These are phyloP conservation scores for Monilinia vaccinii-corymbosi DNA, from an alignment of 2,329 filamentous ascomycete species.

Conservation along the genomic window DNA sequence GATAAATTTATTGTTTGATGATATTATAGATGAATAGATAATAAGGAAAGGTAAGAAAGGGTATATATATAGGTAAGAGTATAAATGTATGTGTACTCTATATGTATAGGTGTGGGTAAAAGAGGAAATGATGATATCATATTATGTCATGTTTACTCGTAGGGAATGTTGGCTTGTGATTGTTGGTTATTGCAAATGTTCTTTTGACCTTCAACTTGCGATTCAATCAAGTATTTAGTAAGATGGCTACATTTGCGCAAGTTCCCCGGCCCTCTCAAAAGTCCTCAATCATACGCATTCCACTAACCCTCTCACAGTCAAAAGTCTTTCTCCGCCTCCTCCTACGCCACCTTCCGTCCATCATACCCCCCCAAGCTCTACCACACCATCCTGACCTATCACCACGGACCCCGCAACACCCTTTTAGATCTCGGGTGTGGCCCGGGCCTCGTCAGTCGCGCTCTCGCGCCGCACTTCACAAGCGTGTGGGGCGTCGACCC, in stretches of 20 bases:
- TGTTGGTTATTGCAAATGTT: no score
- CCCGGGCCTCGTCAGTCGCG: constrained; percentile 48
- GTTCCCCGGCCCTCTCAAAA: constrained; percentile 18
- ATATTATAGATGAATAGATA: no score
- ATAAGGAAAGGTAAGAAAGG: no score
- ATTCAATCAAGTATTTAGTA: no score
- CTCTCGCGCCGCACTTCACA: constrained; percentile 43
- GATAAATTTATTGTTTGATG: no score
- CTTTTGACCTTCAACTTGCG: no score
- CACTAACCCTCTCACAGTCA: constrained; percentile 34
- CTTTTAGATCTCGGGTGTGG: constrained; percentile 55
- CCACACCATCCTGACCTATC: constrained; percentile 44
- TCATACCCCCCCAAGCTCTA: constrained; percentile 49
- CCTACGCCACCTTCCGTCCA: constrained; percentile 52
- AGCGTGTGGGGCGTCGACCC: constrained; percentile 47
- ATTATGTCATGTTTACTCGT: no score
- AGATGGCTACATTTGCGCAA: constrained; percentile 44
- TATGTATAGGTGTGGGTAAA: no score
- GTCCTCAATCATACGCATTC: background rate
- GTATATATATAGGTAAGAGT: no score
- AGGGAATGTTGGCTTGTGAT: no score
- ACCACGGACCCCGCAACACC: constrained; percentile 33
- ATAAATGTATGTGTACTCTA: no score
- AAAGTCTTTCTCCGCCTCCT: constrained; percentile 44
- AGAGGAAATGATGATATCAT: no score